Conservation (phyloP, 2,329 filamentous ascomycete genomes). For the Sporothrix euskadiensis region DNA sequence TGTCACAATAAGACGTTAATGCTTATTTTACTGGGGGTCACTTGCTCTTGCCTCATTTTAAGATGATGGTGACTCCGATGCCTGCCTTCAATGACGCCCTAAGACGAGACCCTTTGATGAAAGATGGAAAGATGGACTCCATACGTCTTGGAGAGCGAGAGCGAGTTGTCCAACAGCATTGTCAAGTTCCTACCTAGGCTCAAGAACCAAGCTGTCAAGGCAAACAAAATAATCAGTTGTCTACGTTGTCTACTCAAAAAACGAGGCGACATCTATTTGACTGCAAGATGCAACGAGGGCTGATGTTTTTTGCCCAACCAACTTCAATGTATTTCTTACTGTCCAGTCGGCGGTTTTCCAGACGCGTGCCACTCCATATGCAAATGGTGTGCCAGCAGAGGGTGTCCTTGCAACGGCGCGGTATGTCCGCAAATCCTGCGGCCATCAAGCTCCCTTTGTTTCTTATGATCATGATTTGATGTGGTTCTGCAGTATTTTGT, state of each 20-base stretch:
- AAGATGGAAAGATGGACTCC: not conserved
- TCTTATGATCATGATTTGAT: not conserved
- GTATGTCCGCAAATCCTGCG: not conserved
- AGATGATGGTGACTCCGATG: not conserved
- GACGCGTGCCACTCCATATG: not conserved
- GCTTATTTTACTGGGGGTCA: not conserved
- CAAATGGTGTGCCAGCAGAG: not conserved
- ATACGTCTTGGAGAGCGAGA: not conserved
- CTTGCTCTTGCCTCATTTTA: not conserved
- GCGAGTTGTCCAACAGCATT: not conserved
- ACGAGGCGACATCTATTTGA: not conserved
- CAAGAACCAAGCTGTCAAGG: not conserved
- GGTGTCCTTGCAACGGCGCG: not conserved
- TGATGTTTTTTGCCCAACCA: not conserved
- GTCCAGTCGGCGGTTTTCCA: slow-evolving; percentile 2
- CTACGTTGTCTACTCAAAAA: not conserved
- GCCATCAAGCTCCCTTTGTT: not conserved
- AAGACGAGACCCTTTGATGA: not conserved
- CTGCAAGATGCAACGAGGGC: not conserved
- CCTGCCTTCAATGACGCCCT: not conserved
- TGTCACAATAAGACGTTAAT: not conserved
- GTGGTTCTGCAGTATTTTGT: not conserved
- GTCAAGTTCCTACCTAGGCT: not conserved
- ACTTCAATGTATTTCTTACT: not conserved
- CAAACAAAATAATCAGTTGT: not conserved